Evolutionary conservation across 1,139 yeast genomes (phyloP), one percentile per base, ranked within the genome.

Genomic region (Kodamaea sp.): DNA sequence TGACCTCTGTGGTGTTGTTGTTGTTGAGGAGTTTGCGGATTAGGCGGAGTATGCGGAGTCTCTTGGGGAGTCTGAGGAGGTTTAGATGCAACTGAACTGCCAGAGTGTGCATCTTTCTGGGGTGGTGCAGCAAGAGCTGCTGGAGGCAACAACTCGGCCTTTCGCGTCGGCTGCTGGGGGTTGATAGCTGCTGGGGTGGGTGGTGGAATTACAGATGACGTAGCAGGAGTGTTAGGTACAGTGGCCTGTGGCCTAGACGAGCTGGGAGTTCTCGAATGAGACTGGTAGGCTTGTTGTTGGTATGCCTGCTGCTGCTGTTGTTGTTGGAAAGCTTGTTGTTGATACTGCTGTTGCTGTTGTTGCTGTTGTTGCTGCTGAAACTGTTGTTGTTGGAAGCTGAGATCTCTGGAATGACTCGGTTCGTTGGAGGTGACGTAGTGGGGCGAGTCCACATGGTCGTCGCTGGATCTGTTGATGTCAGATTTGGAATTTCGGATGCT

Each of bases 401-500:
- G 43, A 21, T 50, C 53, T 33, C 61, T 46, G 4, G 57, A 42
- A 32, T 55, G 59, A 18, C 46, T 40, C 38, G 31, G 20, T 28
- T 27, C 38, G 37, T 22, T 33, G 33, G 31, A 37, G 11, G 41
- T 32, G 29, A 34, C 42, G 41, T 42, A 50, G 38, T 40, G 55
- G 15, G 61, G 54, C 25, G 44, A 48, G 11, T 47, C 47, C 25
- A 37, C 10, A 14, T 31, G 32, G 26, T 27, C 39, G 18, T 36
- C 31, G 5, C 28, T 15, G 22, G 45, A 28, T 16, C 19, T 26
- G 43, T 48, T 20, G 37, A 50, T 27, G 34, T 51, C 45, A 32
- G 57, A 26, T 37, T 47, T 36, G 36, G 58, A 34, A 47, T 42
- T 42, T 33, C 56, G 61, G 38, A 63, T 44, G 29, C 65, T 57